These are phyloP conservation scores for Gardenia jasminoides DNA, from an alignment of 257 asterid species.

Conservation along the genomic window DNA sequence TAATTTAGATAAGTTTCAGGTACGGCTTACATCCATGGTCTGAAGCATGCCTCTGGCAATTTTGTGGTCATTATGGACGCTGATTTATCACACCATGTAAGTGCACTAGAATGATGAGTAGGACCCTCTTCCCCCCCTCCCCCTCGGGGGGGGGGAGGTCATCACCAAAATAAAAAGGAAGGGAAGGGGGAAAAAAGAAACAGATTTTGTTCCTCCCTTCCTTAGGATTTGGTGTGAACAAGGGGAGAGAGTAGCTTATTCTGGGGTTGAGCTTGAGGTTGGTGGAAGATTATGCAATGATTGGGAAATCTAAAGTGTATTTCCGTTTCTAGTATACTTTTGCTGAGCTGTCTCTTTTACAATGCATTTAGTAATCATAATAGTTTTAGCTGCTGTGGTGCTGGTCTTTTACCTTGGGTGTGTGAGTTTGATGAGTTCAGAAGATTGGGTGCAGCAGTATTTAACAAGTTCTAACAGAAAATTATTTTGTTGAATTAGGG, in stretches of 20 bases:
- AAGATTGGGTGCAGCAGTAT: not conserved
- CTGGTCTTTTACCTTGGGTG: not conserved
- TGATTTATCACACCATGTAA: slow-evolving; percentile 95
- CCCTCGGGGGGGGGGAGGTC: no score
- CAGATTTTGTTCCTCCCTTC: not conserved
- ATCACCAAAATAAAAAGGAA: no score
- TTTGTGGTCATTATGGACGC: slow-evolving; percentile 98
- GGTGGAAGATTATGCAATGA: not conserved
- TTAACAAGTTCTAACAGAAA: not conserved
- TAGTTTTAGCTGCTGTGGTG: not conserved
- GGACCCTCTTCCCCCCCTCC: not conserved
- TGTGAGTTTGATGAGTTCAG: no score
- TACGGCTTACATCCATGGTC: slow-evolving; percentile 90
- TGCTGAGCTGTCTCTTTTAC: not conserved
- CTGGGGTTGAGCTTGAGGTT: not conserved
- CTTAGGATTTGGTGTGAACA: not conserved
- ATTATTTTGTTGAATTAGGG: not conserved
- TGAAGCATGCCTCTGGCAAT: slow-evolving; percentile 85
- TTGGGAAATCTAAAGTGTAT: not conserved
- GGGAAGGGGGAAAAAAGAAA: not conserved
- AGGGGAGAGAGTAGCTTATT: not conserved
- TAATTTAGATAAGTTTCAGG: slow-evolving; percentile 50
- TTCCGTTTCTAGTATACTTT: not conserved
- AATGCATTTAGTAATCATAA: not conserved
- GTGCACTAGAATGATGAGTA: slow-evolving; percentile 24